Evolutionary conservation across 2,329 filamentous ascomycete species (phyloP), one percentile per base, ranked within the genome.

Genomic region (Plectosphaerella plurivora): DNA sequence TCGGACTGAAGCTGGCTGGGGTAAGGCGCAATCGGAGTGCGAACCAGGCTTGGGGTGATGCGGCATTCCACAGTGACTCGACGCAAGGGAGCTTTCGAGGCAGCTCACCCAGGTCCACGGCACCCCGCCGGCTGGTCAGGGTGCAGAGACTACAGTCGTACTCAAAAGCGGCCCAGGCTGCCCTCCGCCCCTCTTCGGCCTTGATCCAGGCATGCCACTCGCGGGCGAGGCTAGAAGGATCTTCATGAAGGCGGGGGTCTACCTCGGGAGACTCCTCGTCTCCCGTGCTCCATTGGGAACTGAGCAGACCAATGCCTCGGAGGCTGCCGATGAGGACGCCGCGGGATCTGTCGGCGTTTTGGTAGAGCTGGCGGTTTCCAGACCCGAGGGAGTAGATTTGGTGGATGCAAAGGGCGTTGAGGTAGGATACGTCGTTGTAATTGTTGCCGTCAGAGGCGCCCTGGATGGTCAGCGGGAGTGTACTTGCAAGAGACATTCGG

Each of bases 301-400:
- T 62, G 12, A 67, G 53, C n/a, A 65, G 53, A 9, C 60, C 62
- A 48, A 65, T 52, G 2, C 62, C 61, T 22, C 61, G 57, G n/a
- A 67, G 52, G 8, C 63, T 61, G 22, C 59, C 60, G 5, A 67
- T 58, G 7, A 68, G 50, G 5, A 60, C 61, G 2, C 59, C 63
- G 8, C 65, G 60, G 24, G 61, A 60, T 18, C 63, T 54, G 37
- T 65, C 64, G 1, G 62, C 62, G 24, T 65, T 62, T 33, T 64
- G 58, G 41, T 68, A 66, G 3, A 67, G 54, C 35, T 63, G 57
- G 1, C 62, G 58, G 33, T 65, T 63, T 16, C 64, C 64, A 1
- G 65, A 65, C 15, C 65, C 65, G 4, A 67, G 61, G 8, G 64
- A 64, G 45, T 65, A 67, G 33, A 64, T 64, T 39, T 66, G 64